These are phyloP conservation scores for Diaporthe australafricana DNA, from an alignment of 2,329 filamentous ascomycete species.

Conservation along the genomic window DNA sequence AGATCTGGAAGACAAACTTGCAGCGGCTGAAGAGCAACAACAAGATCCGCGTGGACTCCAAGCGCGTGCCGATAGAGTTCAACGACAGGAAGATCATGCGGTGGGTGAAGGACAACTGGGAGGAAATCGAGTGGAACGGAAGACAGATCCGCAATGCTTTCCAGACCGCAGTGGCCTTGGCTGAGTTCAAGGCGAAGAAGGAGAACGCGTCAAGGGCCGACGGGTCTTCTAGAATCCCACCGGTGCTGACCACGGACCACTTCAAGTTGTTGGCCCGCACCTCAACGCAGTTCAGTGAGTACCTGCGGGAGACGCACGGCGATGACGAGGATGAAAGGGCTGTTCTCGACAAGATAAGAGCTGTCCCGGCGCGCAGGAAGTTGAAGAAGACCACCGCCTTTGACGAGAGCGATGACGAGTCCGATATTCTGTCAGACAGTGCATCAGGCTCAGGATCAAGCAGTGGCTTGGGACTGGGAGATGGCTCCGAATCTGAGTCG, in stretches of 20 bases:
- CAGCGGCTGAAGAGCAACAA: constrained; percentile 20
- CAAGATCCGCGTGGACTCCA: background rate
- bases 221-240: background rate
- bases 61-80: background rate
- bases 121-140: background rate
- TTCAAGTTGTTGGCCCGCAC: background rate
- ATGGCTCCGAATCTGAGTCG: fast-evolving
- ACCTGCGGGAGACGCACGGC: background rate
- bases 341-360: background rate
- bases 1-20: constrained; percentile 39
- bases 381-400: background rate
- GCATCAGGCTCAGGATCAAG: background rate
- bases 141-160: constrained; percentile 16
- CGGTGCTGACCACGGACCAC: background rate
- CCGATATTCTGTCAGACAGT: background rate
- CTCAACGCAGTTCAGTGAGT: constrained; percentile 1
- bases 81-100: background rate
- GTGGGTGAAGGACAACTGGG: background rate
- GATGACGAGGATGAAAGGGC: background rate
- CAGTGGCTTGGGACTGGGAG: background rate
- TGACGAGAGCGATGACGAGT: background rate
- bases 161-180: background rate
- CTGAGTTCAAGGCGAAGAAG: background rate
- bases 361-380: background rate
- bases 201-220: fast-evolving